phyloP scores from a whole-genome alignment of 1,284 basidiomycete species.

The Golubevia sp. region DNA sequence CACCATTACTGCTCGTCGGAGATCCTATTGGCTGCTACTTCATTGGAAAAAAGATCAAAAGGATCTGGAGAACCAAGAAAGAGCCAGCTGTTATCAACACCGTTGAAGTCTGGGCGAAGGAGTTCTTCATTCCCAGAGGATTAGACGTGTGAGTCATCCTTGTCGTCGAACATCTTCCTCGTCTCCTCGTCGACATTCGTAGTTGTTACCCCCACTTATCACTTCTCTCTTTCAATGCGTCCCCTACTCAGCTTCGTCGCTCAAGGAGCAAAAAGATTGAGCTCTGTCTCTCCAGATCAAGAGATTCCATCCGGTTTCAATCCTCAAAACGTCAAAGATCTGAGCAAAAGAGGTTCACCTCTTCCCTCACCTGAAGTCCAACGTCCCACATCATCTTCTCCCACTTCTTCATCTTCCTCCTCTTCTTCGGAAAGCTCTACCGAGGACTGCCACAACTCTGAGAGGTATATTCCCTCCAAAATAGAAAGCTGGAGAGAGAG shows the following conservation, averaged over 20 bases:
- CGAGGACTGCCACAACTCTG: not conserved
- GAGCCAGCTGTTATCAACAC: slow-evolving; percentile 14
- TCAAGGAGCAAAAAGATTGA: not conserved
- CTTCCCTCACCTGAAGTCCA: not conserved
- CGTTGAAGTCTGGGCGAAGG: slow-evolving; percentile 16
- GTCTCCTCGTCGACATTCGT: not conserved
- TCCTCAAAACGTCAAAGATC: not conserved
- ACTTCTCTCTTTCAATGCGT: not conserved
- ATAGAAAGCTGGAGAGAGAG: not conserved
- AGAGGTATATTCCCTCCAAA: not conserved
- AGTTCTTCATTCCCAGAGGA: slow-evolving; percentile 13
- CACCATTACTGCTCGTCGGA: slow-evolving; percentile 17
- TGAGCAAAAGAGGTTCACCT: not conserved
- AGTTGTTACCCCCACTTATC: not conserved
- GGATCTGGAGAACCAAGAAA: slow-evolving; percentile 15
- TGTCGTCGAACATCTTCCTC: slow-evolving; percentile 6
- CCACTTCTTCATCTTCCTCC: not conserved
- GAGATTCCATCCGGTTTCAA: not conserved
- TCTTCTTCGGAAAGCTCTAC: not conserved
- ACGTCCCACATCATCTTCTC: not conserved
- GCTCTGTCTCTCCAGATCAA: not conserved
- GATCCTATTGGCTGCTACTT: slow-evolving; percentile 11
- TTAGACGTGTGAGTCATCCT: slow-evolving; percentile 18
- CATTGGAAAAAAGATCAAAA: slow-evolving; percentile 18
- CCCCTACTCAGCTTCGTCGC: not conserved